Base-by-base conservation (phyloP, 352 stramenopile species). In the Phytophthora sojae region DNA sequence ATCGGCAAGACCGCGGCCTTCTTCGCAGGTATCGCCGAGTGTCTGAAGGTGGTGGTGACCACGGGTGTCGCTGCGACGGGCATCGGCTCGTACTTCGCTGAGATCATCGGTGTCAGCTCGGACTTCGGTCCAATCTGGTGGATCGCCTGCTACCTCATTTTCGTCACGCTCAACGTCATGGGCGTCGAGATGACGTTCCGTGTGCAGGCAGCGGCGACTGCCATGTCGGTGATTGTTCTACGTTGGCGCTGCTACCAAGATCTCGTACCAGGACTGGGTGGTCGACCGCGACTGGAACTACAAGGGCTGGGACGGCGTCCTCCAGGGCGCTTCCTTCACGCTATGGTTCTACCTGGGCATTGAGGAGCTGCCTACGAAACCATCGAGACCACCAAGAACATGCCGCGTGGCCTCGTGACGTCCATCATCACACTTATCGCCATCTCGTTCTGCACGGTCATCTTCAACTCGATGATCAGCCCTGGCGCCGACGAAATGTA, bases 281-380 rank as follows among this genome's bases (percentile, higher is more conserved):
- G 71, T 77, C 9, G 50, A 83, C 50, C 74, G 79, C n/a, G 64
- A 90, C 73, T 87, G 79, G 82, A 75, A 90, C 70, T 89, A 81
- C 64, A 85, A 77, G 7, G 82, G 82, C 4, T 77, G 71, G 59
- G 75, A 84, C 30, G 81, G 82, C 0, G 57, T 86, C 37, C 59
- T 90, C 14, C 77, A 86, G 23, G 82, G 82, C 3, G 71, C 86
- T 25, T 89, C 80, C 25, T 90, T 90, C 69, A 73, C 82, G 29
- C 69, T 90, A 52, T 90, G 82, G 82, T 90, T 90, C 58, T 90
- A 88, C 64, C 61, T 90, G 1, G 82, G 82, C 19, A 90, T 90
- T 60, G 82, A 90, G 49, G 82, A 90, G 67, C 75, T 90, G 2
- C 82, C 82, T 2, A 90, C 52, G 82, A 90, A 50, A 90, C 82